Evolutionary conservation across 805 yeast genomes (phyloP).

Genomic region (Wickerhamomyces silvicola): DNA sequence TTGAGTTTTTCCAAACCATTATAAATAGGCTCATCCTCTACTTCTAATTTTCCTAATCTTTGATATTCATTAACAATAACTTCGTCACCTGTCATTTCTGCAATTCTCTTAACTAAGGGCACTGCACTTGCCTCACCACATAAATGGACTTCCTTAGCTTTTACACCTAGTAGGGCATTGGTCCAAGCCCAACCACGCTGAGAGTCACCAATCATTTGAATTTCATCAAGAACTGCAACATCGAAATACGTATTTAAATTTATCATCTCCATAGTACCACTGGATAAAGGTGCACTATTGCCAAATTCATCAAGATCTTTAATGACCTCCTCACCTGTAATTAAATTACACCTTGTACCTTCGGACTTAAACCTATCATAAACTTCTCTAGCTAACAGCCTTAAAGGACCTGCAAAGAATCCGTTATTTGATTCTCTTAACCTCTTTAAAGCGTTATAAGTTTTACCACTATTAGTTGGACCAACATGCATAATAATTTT

Average conservation of each 20-base stretch:
- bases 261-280: slow-evolving; percentile 93
- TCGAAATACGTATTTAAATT: slow-evolving; percentile 66
- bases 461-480: slow-evolving; percentile 96
- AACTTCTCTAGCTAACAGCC: slow-evolving; percentile 86
- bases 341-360: slow-evolving; percentile 67
- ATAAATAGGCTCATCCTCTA: slow-evolving; percentile 37
- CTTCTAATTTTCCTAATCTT: slow-evolving; percentile 65
- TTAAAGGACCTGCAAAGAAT: slow-evolving; percentile 89
- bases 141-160: slow-evolving; percentile 78
- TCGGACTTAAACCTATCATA: slow-evolving; percentile 71
- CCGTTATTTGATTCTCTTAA: slow-evolving; percentile 66
- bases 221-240: slow-evolving; percentile 89
- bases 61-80: slow-evolving; percentile 64
- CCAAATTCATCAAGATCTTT: slow-evolving; percentile 66
- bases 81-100: slow-evolving; percentile 71
- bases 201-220: slow-evolving; percentile 85
- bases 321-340: slow-evolving; percentile 94
- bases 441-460: slow-evolving; percentile 71
- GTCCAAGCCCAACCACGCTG: slow-evolving; percentile 94
- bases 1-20: slow-evolving; percentile 33
- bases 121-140: slow-evolving; percentile 92
- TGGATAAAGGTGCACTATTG: slow-evolving; percentile 63
- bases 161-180: slow-evolving; percentile 77
- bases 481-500: slow-evolving; percentile 91
- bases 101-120: slow-evolving; percentile 54